These are phyloP conservation scores for Fusarium sp. DNA, from an alignment of 2,329 filamentous ascomycete genomes.

Conservation along the genomic window DNA sequence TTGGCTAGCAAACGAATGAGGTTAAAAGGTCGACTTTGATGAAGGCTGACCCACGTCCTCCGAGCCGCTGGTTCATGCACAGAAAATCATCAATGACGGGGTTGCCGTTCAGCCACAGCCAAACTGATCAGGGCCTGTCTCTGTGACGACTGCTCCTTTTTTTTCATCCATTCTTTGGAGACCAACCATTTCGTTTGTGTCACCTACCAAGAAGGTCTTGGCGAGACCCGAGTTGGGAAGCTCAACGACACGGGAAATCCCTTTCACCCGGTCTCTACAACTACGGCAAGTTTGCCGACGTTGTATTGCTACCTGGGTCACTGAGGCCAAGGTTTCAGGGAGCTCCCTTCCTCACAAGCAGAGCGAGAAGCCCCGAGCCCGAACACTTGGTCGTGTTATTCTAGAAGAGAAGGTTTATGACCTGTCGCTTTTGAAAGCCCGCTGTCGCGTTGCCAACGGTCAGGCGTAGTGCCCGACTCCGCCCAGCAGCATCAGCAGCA, in stretches of 20 bases:
- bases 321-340: not conserved
- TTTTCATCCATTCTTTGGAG: not conserved
- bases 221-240: slow-evolving; percentile 2
- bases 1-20: not conserved
- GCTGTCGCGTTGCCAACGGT: not conserved
- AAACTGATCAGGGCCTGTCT: not conserved
- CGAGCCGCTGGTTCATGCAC: slow-evolving; percentile 14
- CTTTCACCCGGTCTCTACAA: not conserved
- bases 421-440: not conserved
- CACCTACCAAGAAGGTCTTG: not conserved
- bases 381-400: slow-evolving; percentile 8
- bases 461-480: not conserved
- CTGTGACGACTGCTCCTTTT: slow-evolving; percentile 1
- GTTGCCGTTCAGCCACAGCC: slow-evolving; percentile 9
- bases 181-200: not conserved
- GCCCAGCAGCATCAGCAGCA: not conserved
- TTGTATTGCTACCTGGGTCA: not conserved
- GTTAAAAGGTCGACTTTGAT: not conserved
- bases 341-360: not conserved
- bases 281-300: not conserved
- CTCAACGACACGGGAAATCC: not conserved
- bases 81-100: slow-evolving; percentile 4
- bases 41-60: not conserved
- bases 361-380: not conserved
- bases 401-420: slow-evolving; percentile 24